These are phyloP conservation scores for Sarcodon aspratus DNA, from an alignment of 768 basidiomycete species.

Conservation along the genomic window DNA sequence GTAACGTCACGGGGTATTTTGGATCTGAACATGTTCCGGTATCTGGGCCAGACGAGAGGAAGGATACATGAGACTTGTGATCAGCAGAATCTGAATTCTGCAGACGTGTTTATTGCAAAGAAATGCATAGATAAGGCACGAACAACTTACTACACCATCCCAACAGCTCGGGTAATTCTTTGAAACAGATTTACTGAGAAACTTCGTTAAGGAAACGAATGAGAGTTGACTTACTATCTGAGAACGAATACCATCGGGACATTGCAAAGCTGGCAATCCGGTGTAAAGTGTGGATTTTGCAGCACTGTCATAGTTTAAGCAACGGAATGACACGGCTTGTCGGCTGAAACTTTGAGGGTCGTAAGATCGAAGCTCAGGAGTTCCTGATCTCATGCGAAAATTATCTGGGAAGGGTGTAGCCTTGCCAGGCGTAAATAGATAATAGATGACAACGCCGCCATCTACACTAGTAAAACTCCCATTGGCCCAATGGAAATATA, in stretches of 20 bases:
- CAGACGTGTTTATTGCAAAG: background rate
- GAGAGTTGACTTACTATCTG: conserved; percentile 7
- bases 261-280: conserved; percentile 8
- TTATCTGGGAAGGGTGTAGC: conserved; percentile 10
- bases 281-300: conserved; percentile 14
- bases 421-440: conserved; percentile 1
- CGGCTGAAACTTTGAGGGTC: conserved; percentile 8
- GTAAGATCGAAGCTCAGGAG: conserved; percentile 12
- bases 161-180: conserved; percentile 24
- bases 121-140: background rate
- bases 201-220: background rate
- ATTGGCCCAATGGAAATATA: conserved; percentile 3
- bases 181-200: background rate
- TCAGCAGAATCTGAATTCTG: conserved; percentile 27
- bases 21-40: conserved; percentile 25
- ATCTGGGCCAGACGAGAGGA: conserved; percentile 17
- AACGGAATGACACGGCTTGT: conserved; percentile 13
- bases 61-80: conserved; percentile 29
- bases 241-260: conserved; percentile 11
- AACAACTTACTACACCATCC: conserved; percentile 19
- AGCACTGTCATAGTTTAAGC: conserved; percentile 24
- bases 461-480: conserved; percentile 1
- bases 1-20: conserved; percentile 25
- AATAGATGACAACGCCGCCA: conserved; percentile 2
- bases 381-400: conserved; percentile 14